These are phyloP conservation scores for Cercospora sp. DNA, from an alignment of 2,329 filamentous ascomycete species.

Conservation along the genomic window DNA sequence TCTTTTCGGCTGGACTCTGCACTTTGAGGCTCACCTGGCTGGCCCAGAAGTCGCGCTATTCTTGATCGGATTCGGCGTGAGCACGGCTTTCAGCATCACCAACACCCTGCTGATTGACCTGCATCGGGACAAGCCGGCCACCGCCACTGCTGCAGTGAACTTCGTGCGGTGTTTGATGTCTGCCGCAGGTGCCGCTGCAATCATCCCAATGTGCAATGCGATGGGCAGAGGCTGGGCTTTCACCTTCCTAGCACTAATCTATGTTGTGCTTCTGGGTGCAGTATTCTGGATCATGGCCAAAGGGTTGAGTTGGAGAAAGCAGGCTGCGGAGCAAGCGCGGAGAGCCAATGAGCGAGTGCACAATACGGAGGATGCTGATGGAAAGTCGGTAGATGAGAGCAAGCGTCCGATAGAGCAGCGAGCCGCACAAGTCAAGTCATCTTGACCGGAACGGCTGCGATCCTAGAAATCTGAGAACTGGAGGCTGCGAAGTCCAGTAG, in stretches of 20 bases:
- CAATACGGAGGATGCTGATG: slow-evolving; percentile 11
- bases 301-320: slow-evolving; percentile 28
- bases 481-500: neutral
- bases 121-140: slow-evolving; percentile 43
- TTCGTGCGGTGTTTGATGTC: slow-evolving; percentile 47
- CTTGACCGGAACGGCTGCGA: neutral
- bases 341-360: slow-evolving; percentile 5
- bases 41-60: slow-evolving; percentile 52
- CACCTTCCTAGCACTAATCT: slow-evolving; percentile 40
- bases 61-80: slow-evolving; percentile 35
- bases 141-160: slow-evolving; percentile 48
- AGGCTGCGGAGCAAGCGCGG: slow-evolving; percentile 21
- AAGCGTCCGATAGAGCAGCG: neutral
- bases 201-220: slow-evolving; percentile 37
- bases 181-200: slow-evolving; percentile 43
- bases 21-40: slow-evolving; percentile 41
- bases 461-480: too few species aligned
- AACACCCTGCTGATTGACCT: slow-evolving; percentile 51
- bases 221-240: slow-evolving; percentile 48
- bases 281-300: slow-evolving; percentile 30
- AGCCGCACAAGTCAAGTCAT: neutral
- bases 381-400: slow-evolving; percentile 4
- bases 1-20: slow-evolving; percentile 47
- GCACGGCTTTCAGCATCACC: slow-evolving; percentile 45
- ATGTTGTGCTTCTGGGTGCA: slow-evolving; percentile 25